Percentiles rank a stretch among this genome's conserved stretches.
These are phyloP conservation scores for Cardiospermum halicacabum DNA, from an alignment of 345 rosid genomes.

Conservation along the genomic window DNA sequence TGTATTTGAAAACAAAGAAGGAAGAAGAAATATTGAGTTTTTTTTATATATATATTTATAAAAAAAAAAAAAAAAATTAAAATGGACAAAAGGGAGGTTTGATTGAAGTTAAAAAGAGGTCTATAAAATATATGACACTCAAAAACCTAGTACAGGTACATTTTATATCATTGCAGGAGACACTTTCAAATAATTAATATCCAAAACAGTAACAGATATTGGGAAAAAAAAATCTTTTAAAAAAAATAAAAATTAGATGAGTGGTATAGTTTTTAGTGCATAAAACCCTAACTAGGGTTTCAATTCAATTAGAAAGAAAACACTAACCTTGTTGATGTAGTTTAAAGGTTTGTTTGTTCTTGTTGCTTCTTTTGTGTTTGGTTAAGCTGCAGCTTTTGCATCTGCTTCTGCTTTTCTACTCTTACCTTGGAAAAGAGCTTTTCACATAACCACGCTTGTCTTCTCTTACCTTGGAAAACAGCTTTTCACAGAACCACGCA, in stretches of 20 bases:
- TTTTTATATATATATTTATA: too few relatives aligned
- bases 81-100: background rate
- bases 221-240: background rate
- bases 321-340: conserved; percentile 15
- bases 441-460: conserved; percentile 49
- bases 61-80: too few relatives aligned
- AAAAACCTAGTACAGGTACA: background rate
- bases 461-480: conserved; percentile 76
- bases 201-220: background rate
- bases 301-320: background rate
- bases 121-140: background rate
- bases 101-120: background rate
- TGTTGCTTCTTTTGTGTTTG: too few relatives aligned
- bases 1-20: background rate
- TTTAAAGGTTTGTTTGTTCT: conserved; percentile 20
- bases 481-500: conserved; percentile 45
- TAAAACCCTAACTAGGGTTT: conserved; percentile 4
- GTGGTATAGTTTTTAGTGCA: conserved; percentile 6
- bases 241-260: background rate
- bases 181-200: background rate
- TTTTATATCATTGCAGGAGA: background rate
- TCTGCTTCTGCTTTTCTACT: too few relatives aligned
- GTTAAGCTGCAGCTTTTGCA: too few relatives aligned
- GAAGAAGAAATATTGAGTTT: too few relatives aligned
- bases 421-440: conserved; percentile 69